Evolutionary conservation across 371 early-diverging fungal genomes (phyloP), one percentile per base, ranked within the genome.

Genomic region (Blakeslea trispora): DNA sequence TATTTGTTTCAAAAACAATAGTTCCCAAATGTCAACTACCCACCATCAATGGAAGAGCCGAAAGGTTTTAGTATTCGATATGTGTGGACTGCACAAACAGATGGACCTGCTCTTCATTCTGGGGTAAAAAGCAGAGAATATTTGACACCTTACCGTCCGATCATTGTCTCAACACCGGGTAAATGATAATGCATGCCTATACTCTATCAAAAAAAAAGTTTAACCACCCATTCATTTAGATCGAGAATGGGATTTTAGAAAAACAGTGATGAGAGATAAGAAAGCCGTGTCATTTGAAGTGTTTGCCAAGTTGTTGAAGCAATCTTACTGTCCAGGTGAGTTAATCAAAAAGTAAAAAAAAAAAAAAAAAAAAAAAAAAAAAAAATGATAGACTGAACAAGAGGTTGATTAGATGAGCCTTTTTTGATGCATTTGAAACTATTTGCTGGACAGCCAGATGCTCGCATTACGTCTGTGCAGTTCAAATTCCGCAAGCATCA

Each of bases 51-150:
- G 63, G 79, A 74, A 53, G 74, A 77, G 40, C 78, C 78, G 5
- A 52, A 66, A 34, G 77, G 77, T 13, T 77, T 77, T 54, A 59
- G 67, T 21, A 70, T 77, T 32, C 69, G 77, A 0, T 77, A 69
- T 53, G 69, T 81, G 7, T 84, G 84, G 84, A 77, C 77, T 7
- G 82, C 81, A 11, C 79, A 82, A 45, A 68, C 74, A 2, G 81
- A 79, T 43, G 81, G 82, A 11, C 82, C 84, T 14, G 79, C 58
- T 13, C 60, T 72, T 17, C 67, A 69, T 45, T 69, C 77, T n/a
- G 75, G 79, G n/a, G 42, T 73, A 35, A 65, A 69, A 55, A 78
- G 79, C 34, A 70, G 75, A 51, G 76, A 79, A 45, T 76, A 70
- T 53, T 60, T 73, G 41, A 78, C 79, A 39, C 79, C 79, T n/a